These are phyloP conservation scores for Capsella bursapastoris DNA, from an alignment of 345 rosid species.

Conservation along the genomic window DNA sequence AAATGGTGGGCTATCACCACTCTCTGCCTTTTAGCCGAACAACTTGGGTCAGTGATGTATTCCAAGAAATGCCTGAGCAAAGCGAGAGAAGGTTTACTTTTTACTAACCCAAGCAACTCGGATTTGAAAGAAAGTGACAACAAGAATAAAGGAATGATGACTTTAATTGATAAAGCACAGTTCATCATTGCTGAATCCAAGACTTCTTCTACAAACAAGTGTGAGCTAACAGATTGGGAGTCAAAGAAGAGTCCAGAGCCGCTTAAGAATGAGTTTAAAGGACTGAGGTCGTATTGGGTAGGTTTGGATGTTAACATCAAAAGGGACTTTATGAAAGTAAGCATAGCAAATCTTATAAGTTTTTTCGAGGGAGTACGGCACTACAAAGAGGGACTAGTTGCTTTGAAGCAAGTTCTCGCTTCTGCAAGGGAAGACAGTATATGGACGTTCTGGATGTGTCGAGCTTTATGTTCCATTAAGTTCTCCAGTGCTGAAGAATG, in stretches of 20 bases:
- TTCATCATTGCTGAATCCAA: no score
- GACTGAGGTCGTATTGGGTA: conserved; percentile 20
- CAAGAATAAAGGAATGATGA: no score
- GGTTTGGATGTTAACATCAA: conserved; percentile 16
- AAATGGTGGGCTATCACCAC: no score
- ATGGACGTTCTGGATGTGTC: conserved; percentile 38
- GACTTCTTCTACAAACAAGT: no score
- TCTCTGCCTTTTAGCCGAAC: background rate
- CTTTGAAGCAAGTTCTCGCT: conserved; percentile 7
- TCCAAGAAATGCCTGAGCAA: no score
- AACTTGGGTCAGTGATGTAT: background rate
- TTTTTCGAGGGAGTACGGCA: background rate
- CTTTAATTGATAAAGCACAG: no score
- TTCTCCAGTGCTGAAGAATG: conserved; percentile 12
- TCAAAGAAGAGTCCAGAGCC: background rate
- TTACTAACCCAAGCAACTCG: no score
- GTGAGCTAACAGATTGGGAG: no score
- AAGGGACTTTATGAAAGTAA: conserved; percentile 32
- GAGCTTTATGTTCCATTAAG: background rate
- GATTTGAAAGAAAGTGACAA: no score
- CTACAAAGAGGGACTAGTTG: background rate
- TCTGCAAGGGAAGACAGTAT: background rate
- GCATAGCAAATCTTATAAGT: background rate
- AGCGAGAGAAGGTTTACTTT: no score
- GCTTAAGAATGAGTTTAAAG: background rate